A percentile compares a stretch with the other conserved stretches of the same genome.
Evolutionary conservation across 176 grass and related monocot species (phyloP).

Genomic region (maize (Zea mays)): Zm-B73-REFERENCE-NAM-5.0 NC_050101.1:168859001-168859500

Average conservation of each 20-base stretch:
- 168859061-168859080: no score
- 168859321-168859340: conserved; percentile 19
- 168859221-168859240: conserved; percentile 14
- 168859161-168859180: neutral
- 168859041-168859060: no score
- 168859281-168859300: conserved; percentile 30
- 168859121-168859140: no score
- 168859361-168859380: conserved; percentile 33
- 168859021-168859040: no score
- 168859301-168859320: conserved; percentile 16
- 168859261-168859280: conserved; percentile 27
- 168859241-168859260: conserved; percentile 46
- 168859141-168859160: neutral
- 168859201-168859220: conserved; percentile 38
- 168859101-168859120: no score
- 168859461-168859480: conserved; percentile 11
- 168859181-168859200: conserved; percentile 2
- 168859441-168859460: conserved; percentile 5
- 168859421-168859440: conserved; percentile 32
- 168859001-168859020: no score
- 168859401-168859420: conserved; percentile 38
- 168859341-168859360: conserved; percentile 30
- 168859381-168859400: conserved; percentile 3
- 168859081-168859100: no score
- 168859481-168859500: neutral